Evolutionary conservation across 768 basidiomycete species (phyloP).

Genomic region (Lentinula edodes): DNA sequence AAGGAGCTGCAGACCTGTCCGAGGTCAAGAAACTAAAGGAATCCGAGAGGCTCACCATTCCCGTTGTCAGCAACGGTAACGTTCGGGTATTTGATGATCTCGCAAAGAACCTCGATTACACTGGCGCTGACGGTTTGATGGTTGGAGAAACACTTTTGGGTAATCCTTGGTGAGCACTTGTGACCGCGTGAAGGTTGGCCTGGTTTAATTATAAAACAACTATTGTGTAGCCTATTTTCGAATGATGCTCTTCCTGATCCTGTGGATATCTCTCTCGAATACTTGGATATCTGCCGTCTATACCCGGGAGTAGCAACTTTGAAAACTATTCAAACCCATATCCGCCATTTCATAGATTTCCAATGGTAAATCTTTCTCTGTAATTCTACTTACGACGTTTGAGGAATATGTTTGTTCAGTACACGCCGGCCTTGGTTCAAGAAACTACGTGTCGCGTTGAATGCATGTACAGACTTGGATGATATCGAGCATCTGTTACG

Average conservation of each 20-base stretch:
- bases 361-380: constrained; percentile 46
- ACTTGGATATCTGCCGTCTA: constrained; percentile 52
- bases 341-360: constrained; percentile 62
- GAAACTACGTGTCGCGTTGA: constrained; percentile 26
- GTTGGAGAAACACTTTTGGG: constrained; percentile 72
- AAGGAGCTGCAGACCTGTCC: constrained; percentile 64
- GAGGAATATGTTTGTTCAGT: constrained; percentile 9
- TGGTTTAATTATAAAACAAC: not conserved
- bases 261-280: constrained; percentile 62
- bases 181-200: not conserved
- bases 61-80: constrained; percentile 77
- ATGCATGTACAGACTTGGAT: constrained; percentile 21
- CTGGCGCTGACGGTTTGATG: constrained; percentile 73
- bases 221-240: constrained; percentile 47
- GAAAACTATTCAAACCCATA: constrained; percentile 52
- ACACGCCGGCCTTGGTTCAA: constrained; percentile 29
- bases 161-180: constrained; percentile 58
- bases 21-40: constrained; percentile 54
- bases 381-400: not conserved
- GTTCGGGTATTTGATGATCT: constrained; percentile 59
- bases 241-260: constrained; percentile 50
- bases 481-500: constrained; percentile 25
- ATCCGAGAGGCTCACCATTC: constrained; percentile 32
- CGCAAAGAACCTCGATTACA: constrained; percentile 42
- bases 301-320: constrained; percentile 47